A percentile compares a stretch with the other conserved stretches of the same genome.
Evolutionary conservation across 2,329 filamentous ascomycete species (phyloP).

Genomic region (Trichophyton benhamiae): DNA sequence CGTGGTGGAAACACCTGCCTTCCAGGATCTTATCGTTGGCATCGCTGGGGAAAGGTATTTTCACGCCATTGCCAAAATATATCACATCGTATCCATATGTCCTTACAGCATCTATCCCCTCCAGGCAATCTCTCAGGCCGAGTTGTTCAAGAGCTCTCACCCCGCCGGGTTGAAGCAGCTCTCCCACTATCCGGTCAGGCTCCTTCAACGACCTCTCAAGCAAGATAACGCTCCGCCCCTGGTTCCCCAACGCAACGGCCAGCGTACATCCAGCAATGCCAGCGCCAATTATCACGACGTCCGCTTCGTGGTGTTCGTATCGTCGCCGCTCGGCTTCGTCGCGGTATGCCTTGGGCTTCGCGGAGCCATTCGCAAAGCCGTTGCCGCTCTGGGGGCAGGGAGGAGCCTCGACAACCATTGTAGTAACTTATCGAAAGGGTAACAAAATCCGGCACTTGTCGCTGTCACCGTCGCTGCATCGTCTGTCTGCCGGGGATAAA

Average conservation of each 20-base stretch:
- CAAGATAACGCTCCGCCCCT: conserved; percentile 80
- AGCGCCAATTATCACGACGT: conserved; percentile 84
- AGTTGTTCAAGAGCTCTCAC: conserved; percentile 67
- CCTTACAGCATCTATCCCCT: conserved; percentile 73
- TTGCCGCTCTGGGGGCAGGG: conserved; percentile 35
- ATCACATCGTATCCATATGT: conserved; percentile 81
- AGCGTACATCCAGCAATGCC: conserved; percentile 81
- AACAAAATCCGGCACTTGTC: background rate
- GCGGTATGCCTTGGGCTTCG: conserved; percentile 1
- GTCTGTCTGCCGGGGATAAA: background rate
- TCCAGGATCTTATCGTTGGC: conserved; percentile 43
- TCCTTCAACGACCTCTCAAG: conserved; percentile 83
- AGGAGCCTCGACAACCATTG: conserved; percentile 50
- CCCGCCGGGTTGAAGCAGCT: conserved; percentile 86
- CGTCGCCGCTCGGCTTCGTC: conserved; percentile 34
- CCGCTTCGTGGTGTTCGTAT: conserved; percentile 49
- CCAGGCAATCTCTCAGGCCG: conserved; percentile 68
- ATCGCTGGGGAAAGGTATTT: conserved; percentile 66
- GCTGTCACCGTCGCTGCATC: background rate
- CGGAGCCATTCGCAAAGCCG: conserved; percentile 25
- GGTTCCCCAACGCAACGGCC: conserved; percentile 71
- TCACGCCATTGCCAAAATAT: conserved; percentile 60
- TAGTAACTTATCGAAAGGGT: conserved; percentile 65
- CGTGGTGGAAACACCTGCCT: conserved; percentile 84
- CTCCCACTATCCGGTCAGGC: conserved; percentile 90